Evolutionary conservation across 1,284 basidiomycete genomes (phyloP).

Genomic region (Rhodotorula sp.): DNA sequence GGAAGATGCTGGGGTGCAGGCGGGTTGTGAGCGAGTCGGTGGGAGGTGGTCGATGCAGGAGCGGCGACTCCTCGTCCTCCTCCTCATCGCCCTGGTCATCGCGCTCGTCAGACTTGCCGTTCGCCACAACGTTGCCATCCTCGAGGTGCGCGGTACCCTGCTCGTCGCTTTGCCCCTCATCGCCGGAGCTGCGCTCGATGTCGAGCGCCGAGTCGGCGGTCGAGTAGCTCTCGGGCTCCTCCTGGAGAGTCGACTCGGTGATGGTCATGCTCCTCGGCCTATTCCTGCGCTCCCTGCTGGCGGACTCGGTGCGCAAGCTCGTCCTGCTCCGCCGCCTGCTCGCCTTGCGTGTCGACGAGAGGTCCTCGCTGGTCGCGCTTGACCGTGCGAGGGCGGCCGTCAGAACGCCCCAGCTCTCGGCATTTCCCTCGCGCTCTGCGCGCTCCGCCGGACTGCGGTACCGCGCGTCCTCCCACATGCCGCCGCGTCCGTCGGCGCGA

Average conservation of each 20-base stretch:
- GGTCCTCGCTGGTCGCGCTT: not conserved
- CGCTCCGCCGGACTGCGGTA: constrained; percentile 21
- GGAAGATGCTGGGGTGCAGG: constrained; percentile 1
- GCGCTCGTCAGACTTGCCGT: not conserved
- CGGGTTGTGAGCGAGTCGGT: not conserved
- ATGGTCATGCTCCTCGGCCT: not conserved
- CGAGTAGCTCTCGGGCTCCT: constrained; percentile 29
- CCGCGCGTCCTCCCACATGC: not conserved
- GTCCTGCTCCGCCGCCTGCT: not conserved
- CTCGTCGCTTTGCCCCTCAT: not conserved
- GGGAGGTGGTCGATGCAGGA: not conserved
- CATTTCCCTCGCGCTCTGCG: constrained; percentile 16
- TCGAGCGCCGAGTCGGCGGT: not conserved
- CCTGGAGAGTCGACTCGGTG: not conserved
- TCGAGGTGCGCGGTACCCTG: not conserved
- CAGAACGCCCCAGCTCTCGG: constrained; percentile 18
- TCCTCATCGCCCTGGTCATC: not conserved
- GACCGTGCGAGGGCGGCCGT: not conserved
- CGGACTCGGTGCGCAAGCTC: not conserved
- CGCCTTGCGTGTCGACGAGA: too few relatives aligned
- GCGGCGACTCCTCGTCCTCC: not conserved
- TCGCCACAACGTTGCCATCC: not conserved
- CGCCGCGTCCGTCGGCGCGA: not conserved
- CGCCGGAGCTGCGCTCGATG: too few relatives aligned
- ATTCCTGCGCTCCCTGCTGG: not conserved